phyloP scores from a whole-genome alignment of 371 early-diverging fungal species.

The Mortierella sp. region DNA sequence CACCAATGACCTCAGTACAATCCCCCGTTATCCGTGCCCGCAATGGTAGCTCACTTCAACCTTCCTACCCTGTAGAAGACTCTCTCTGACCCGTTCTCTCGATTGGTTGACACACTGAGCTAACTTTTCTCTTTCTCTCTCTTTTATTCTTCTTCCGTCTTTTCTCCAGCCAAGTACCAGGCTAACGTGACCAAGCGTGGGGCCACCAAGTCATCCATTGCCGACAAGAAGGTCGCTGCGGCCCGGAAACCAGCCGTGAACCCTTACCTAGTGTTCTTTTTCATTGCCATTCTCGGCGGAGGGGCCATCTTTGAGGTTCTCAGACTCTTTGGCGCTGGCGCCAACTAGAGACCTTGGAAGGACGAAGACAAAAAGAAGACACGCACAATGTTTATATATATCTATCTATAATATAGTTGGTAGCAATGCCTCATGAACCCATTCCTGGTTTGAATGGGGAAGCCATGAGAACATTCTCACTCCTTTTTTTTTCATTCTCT shows the following conservation, averaged over 20 bases:
- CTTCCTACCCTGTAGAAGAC: not conserved
- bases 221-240: slow-evolving; percentile 10
- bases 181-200: slow-evolving; percentile 43
- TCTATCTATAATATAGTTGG: not conserved
- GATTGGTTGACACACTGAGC: not conserved
- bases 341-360: slow-evolving; percentile 1
- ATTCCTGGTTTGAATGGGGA: no score
- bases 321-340: slow-evolving; percentile 23
- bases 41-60: slow-evolving; percentile 13
- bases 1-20: slow-evolving; percentile 15
- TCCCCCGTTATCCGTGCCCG: slow-evolving; percentile 28
- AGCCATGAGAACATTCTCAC: not conserved
- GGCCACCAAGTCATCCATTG: slow-evolving; percentile 7
- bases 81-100: not conserved
- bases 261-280: slow-evolving; percentile 21
- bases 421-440: no score
- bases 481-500: slow-evolving; percentile 31
- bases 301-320: slow-evolving; percentile 38
- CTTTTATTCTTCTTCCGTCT: not conserved
- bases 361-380: not conserved
- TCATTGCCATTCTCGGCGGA: slow-evolving; percentile 23
- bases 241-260: slow-evolving; percentile 16
- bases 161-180: slow-evolving; percentile 31
- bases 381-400: not conserved
- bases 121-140: not conserved